Conservation (phyloP, 495 filamentous ascomycete genomes). For the Beverwykella pulmonaria region DNA sequence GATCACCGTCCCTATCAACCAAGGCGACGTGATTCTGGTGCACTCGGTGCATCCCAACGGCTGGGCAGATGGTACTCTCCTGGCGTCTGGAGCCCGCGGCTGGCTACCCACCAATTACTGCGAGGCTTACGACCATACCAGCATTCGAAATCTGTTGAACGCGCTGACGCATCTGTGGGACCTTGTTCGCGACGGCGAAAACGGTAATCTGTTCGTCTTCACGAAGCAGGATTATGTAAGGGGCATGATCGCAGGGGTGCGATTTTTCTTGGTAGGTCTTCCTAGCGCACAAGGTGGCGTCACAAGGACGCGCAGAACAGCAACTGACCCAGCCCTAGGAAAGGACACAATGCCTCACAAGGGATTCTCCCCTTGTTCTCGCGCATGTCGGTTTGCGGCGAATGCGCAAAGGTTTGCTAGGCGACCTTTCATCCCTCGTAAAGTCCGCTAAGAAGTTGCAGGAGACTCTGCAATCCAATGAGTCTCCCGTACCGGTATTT, state of each 20-base stretch:
- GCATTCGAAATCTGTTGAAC: conserved; percentile 81
- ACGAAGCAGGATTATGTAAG: conserved; percentile 87
- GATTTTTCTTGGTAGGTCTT: conserved; percentile 77
- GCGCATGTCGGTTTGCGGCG: conserved; percentile 74
- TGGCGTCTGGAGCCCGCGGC: conserved; percentile 83
- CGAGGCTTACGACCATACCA: conserved; percentile 84
- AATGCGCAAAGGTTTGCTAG: conserved; percentile 81
- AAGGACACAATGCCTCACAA: conserved; percentile 80
- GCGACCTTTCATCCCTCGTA: conserved; percentile 86
- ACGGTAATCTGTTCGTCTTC: conserved; percentile 70
- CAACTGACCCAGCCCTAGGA: conserved; percentile 60
- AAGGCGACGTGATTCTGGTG: conserved; percentile 89
- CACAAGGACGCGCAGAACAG: not conserved
- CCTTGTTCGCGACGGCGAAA: conserved; percentile 69
- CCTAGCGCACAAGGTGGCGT: conserved; percentile 9
- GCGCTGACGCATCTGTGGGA: conserved; percentile 94
- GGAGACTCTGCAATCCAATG: conserved; percentile 57
- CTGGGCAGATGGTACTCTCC: conserved; percentile 97
- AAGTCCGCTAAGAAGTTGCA: conserved; percentile 83
- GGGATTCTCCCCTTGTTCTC: conserved; percentile 74
- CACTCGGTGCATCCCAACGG: conserved; percentile 98
- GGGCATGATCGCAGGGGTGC: conserved; percentile 89
- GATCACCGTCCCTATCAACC: conserved; percentile 80
- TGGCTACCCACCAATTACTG: conserved; percentile 99
- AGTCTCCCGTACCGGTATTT: conserved; percentile 58